Conservation (phyloP, 805 yeast species). For the Suhomyces canberraensis region DNA sequence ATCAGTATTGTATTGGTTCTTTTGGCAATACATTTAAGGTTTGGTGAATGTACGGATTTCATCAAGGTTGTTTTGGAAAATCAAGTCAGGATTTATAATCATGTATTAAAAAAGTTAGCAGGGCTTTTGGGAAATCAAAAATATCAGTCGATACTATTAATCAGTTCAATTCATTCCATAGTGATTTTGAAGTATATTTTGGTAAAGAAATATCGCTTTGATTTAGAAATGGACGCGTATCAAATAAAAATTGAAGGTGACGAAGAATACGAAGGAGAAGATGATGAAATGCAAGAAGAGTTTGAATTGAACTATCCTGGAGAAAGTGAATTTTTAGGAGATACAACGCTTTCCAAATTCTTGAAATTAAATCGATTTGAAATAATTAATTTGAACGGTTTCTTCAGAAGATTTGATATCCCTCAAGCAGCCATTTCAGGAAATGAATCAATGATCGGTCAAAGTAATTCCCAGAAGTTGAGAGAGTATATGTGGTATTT, state of each 20-base stretch:
- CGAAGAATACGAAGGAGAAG: no score
- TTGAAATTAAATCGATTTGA: constrained; percentile 23
- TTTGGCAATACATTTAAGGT: constrained; percentile 18
- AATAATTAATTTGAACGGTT: constrained; percentile 15
- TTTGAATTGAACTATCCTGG: no score
- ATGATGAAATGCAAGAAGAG: no score
- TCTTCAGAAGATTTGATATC: constrained; percentile 21
- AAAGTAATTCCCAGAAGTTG: constrained; percentile 24
- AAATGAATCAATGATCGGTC: background rate
- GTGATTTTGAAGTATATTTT: constrained; percentile 28
- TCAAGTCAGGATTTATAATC: constrained; percentile 31
- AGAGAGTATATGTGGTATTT: constrained; percentile 30
- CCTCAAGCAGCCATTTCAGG: constrained; percentile 9
- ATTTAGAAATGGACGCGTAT: background rate
- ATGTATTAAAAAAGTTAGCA: constrained; percentile 20
- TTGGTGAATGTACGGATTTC: constrained; percentile 8
- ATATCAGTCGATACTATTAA: constrained; percentile 19
- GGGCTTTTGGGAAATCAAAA: constrained; percentile 9
- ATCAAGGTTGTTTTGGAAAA: constrained; percentile 21
- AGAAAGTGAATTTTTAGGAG: background rate
- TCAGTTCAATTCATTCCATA: constrained; percentile 30
- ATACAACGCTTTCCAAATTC: background rate
- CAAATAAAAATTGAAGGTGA: no score
- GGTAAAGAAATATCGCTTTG: constrained; percentile 15
- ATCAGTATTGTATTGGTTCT: constrained; percentile 30